phyloP scores from a whole-genome alignment of 179 eudicot genomes.

The Sideroxylon spinosum region DNA sequence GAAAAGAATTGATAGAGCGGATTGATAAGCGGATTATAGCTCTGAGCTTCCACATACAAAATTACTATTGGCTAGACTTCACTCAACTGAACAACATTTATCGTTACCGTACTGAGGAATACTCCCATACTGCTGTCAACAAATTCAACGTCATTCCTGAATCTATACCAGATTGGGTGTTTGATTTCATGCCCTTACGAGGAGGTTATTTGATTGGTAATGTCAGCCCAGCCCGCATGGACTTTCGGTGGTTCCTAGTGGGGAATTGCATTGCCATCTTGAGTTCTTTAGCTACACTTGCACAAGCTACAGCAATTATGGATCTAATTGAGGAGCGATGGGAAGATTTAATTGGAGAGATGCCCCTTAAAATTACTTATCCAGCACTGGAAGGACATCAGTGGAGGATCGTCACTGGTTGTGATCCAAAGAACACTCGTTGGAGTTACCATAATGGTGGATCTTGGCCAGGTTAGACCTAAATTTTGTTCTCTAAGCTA shows the following conservation, averaged over 20 bases:
- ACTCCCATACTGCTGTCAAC: conserved; percentile 49
- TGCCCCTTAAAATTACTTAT: conserved; percentile 45
- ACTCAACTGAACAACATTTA: conserved; percentile 48
- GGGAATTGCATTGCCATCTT: conserved; percentile 49
- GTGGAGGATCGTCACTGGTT: conserved; percentile 48
- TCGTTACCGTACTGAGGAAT: conserved; percentile 43
- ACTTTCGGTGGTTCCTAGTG: conserved; percentile 50
- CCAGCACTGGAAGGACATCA: conserved; percentile 46
- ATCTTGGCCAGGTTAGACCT: conserved; percentile 47
- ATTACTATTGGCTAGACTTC: conserved; percentile 49
- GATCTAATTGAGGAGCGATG: conserved; percentile 50
- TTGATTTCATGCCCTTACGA: conserved; percentile 41
- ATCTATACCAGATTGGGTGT: conserved; percentile 47
- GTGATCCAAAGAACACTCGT: conserved; percentile 48
- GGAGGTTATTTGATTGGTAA: conserved; percentile 50
- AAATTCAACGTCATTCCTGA: conserved; percentile 46
- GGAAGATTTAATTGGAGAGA: conserved; percentile 49
- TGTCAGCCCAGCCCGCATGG: conserved; percentile 60
- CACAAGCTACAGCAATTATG: conserved; percentile 47
- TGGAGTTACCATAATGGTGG: conserved; percentile 63
- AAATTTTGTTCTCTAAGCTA: neutral
- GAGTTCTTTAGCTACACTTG: conserved; percentile 38
- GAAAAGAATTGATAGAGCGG: conserved; percentile 40
- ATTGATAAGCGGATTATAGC: conserved; percentile 40
- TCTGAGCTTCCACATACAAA: conserved; percentile 41